phyloP scores from a whole-genome alignment of 1,139 yeast genomes.

The Zygoascus hellenicus region DNA sequence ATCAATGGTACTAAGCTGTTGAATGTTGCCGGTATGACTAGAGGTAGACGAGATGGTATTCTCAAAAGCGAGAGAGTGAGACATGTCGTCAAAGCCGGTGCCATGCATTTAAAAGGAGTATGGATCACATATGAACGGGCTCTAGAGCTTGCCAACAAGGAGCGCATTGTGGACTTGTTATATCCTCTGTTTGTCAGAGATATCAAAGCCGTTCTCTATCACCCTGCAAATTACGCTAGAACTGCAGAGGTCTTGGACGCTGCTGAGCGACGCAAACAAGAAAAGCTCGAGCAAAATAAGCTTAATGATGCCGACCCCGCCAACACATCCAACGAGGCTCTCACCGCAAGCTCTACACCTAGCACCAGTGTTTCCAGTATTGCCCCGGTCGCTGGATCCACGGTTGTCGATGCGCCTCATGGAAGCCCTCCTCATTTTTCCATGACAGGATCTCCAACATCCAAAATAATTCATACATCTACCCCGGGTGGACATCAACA shows the following conservation, averaged over 20 bases:
- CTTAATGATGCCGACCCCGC: constrained; percentile 9
- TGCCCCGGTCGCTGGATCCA: no score
- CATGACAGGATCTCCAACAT: constrained; percentile 8
- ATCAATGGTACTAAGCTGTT: constrained; percentile 89
- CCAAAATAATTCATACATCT: constrained; percentile 3
- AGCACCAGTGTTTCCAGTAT: constrained; percentile 11
- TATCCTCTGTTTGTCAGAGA: constrained; percentile 88
- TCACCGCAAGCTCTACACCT: constrained; percentile 6
- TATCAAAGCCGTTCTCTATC: constrained; percentile 59
- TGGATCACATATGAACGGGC: constrained; percentile 98
- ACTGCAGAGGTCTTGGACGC: constrained; percentile 32
- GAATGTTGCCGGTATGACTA: constrained; percentile 90
- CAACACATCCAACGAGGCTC: constrained; percentile 5
- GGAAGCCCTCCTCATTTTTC: constrained; percentile 8
- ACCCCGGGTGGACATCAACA: not conserved
- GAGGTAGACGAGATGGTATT: constrained; percentile 94
- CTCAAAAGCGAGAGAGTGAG: constrained; percentile 82
- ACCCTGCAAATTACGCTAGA: constrained; percentile 33
- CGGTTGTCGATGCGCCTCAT: not conserved
- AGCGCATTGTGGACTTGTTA: constrained; percentile 76
- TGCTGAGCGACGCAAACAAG: constrained; percentile 23
- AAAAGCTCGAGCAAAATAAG: constrained; percentile 9
- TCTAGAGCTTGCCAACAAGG: constrained; percentile 82
- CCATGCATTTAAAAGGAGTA: constrained; percentile 95
- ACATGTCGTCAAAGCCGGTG: constrained; percentile 92